Conservation (phyloP, 2,329 filamentous ascomycete species). For the Beauveria varroae region DNA sequence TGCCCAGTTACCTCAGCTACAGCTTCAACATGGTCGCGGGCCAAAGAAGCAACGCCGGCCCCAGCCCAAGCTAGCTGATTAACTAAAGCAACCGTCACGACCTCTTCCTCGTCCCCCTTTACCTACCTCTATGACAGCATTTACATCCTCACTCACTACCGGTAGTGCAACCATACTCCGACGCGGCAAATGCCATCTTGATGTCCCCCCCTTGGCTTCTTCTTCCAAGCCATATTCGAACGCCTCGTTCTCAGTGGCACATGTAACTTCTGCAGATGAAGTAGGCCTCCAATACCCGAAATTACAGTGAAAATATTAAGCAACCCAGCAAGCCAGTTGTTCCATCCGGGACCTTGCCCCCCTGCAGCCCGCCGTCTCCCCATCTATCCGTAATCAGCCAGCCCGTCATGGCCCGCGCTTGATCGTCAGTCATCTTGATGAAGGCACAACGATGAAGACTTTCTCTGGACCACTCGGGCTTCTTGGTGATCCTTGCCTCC, state of each 20-base stretch:
- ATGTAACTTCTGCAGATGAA: too few species aligned
- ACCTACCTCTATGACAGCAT: not conserved
- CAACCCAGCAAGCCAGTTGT: not conserved
- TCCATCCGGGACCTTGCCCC: not conserved
- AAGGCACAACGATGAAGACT: not conserved
- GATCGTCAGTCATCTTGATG: conserved; percentile 2
- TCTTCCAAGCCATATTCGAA: not conserved
- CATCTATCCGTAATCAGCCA: not conserved
- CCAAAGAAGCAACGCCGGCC: not conserved
- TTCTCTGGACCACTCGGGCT: not conserved
- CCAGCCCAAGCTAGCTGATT: not conserved
- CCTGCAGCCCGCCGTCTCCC: not conserved
- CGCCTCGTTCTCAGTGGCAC: not conserved
- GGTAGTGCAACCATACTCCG: not conserved
- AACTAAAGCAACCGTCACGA: not conserved
- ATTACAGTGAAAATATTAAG: not conserved
- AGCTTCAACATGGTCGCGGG: not conserved
- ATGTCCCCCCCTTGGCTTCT: not conserved
- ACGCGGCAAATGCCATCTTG: not conserved
- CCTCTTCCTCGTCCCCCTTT: not conserved
- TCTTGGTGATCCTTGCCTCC: not conserved
- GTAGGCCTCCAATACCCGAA: not conserved
- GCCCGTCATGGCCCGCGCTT: not conserved
- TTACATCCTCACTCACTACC: not conserved
- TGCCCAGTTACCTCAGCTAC: too few species aligned